Evolutionary conservation across 257 asterid genomes (phyloP), one percentile per base, ranked within the genome.

Genomic region (Agastache rugosa): DNA sequence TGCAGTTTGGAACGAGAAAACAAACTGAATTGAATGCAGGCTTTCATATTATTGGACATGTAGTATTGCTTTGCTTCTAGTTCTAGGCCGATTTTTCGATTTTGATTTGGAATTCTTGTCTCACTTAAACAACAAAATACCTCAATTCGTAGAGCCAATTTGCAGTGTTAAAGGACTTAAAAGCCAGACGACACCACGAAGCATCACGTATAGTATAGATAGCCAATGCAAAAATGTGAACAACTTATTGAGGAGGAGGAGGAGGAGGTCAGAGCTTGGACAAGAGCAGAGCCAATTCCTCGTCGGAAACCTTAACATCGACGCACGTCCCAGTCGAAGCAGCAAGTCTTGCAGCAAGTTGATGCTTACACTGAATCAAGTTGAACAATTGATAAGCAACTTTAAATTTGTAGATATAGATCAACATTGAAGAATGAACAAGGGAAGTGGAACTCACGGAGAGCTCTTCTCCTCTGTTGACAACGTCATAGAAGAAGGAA

Each of bases 341-440:
- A 11, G 99, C 96, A 23, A 95, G 89, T 69, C 96, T 85, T 66
- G 98, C 99, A 74, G 99, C 99, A 62, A 95, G 51, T 80, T 95
- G 99, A 85, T 95, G 99, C 85, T 95, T 92, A 80, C 99, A 90
- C 98, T 92, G 85, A 68, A 76, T 79, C n/a, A n/a, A n/a, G 2
- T 10, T 19, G 11, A 51, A 63, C 31, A 75, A 19, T 39, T 31
- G 17, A 50, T 31, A 48, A 27, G 22, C 48, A 39, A 53, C 29
- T 51, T 16, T 5, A 12, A 17, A 39, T 1, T 2, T 1, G 34
- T 39, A 41, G 29, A 20, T 0, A 10, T n/a, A n/a, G n/a, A n/a
- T n/a, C n/a, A n/a, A n/a, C n/a, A n/a, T n/a, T n/a, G 15, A 66
- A 68, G 44, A 14, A 64, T 1, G n/a, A 1, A 10, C 15, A 44